Evolutionary conservation across 768 basidiomycete genomes (phyloP).

Genomic region (Mycena rosella): DNA sequence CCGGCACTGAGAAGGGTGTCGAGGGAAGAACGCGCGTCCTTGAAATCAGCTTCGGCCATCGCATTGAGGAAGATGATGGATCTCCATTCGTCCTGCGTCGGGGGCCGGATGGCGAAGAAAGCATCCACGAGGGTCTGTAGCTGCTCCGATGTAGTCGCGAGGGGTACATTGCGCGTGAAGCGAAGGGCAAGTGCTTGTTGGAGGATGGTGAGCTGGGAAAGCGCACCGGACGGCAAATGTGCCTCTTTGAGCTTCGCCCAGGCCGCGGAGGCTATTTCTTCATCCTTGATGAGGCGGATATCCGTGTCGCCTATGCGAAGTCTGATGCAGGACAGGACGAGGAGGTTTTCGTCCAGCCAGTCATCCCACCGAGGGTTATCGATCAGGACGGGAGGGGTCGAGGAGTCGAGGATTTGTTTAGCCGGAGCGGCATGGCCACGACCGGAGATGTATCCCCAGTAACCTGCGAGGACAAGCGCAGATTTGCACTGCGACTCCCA

Average conservation of each 20-base stretch:
- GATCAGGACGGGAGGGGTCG: too few relatives aligned
- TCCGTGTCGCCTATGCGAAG: conserved; percentile 5
- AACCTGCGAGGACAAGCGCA: too few relatives aligned
- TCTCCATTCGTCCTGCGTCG: conserved; percentile 9
- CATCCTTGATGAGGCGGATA: conserved; percentile 10
- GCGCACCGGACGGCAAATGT: conserved; percentile 9
- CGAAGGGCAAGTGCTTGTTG: conserved; percentile 7
- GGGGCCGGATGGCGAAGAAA: conserved; percentile 14
- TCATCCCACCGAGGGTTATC: too few relatives aligned
- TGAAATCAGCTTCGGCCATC: conserved; percentile 1
- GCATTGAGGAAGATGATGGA: conserved; percentile 16
- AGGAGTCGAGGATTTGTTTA: too few relatives aligned
- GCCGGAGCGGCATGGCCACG: too few relatives aligned
- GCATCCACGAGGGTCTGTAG: neutral
- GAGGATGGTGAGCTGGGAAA: conserved; percentile 14
- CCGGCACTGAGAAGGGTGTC: conserved; percentile 13
- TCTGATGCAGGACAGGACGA: too few relatives aligned
- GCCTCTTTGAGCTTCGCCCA: conserved; percentile 9
- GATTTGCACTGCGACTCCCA: too few relatives aligned
- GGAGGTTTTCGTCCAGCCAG: too few relatives aligned
- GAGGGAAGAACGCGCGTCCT: conserved; percentile 10
- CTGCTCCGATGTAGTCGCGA: neutral
- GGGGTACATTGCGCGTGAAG: neutral
- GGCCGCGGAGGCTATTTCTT: neutral
- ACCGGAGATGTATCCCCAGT: too few relatives aligned